Base-by-base conservation (phyloP, 2,329 filamentous ascomycete species). In the Aspergillus tanneri region DNA sequence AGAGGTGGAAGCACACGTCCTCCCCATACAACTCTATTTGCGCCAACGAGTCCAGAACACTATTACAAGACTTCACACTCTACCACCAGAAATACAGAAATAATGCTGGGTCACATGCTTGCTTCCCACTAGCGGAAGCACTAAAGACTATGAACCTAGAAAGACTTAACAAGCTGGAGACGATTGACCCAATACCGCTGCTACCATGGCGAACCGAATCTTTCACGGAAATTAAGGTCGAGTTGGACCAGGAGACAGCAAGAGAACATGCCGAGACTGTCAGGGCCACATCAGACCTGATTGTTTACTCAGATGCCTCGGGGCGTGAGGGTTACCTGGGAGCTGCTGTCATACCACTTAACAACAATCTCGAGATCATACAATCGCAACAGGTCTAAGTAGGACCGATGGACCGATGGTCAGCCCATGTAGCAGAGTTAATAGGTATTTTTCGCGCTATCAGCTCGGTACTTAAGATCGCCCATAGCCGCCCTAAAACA, bases 151-250 rank as follows among this genome's bases (percentile, higher is more conserved):
- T 59, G 36, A 25, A 53, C 32, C 10, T 56, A 4, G 39, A 52
- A 7, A 47, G 53, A 23, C 25, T 59, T 2, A 23, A 49, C 2
- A 43, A 44, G 21, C 42, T 65, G 16, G 61, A 65, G 24, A 64
- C 24, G n/a, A 64, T 63, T 12, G 51, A 62, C 38, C 54, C 53
- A 46, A 35, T 24, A 1, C 57, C 52, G 14, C 43, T 52, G 14
- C 44, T 49, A 46, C 60, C 52, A 6, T 65, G 53, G 60, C 48
- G 51, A 24, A 9, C 19, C 2, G 40, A 53, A 5, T 25, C 49
- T 18, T 65, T 61, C 45, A 14, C 43, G 12, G 46, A 59, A 43
- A 60, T 64, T 14, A 46, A 59, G 18, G 52, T 65, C 23, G 38
- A 52, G 28, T 22, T 24, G 18, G 54, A 64, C 46, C 46, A 54